These are phyloP conservation scores for Backusella tuberculispora DNA, from an alignment of 192 early-diverging fungal genomes.

Conservation along the genomic window DNA sequence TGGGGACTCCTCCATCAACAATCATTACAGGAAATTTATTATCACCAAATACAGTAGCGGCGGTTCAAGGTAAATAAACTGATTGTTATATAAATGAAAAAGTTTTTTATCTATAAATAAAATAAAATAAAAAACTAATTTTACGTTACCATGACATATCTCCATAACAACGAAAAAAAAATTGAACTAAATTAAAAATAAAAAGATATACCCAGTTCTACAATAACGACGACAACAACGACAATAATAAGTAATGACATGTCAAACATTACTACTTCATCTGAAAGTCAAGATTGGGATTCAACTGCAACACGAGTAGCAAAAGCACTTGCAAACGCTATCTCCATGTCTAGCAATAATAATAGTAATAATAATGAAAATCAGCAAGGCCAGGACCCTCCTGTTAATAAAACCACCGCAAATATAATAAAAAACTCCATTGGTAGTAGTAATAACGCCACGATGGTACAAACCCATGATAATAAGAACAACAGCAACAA, in stretches of 20 bases:
- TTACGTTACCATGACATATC: not conserved
- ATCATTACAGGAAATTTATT: not conserved
- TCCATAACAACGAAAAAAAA: not conserved
- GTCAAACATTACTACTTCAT: not conserved
- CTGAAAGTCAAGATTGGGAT: constrained; percentile 1
- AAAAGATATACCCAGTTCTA: not conserved
- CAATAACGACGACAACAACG: not conserved
- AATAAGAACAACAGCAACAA: not conserved
- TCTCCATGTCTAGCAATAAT: not conserved
- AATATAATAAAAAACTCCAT: not conserved
- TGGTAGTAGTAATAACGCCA: not conserved
- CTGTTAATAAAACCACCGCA: not conserved
- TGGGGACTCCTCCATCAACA: not conserved
- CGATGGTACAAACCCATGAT: not conserved
- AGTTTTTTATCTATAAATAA: not conserved
- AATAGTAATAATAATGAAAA: not conserved
- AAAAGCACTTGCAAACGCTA: constrained; percentile 12
- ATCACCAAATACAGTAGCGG: not conserved
- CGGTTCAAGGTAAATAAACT: constrained; percentile 4
- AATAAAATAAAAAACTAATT: constrained; percentile 14
- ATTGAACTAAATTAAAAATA: not conserved
- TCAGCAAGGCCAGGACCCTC: not conserved
- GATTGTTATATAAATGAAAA: too few relatives aligned
- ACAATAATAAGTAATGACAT: not conserved
- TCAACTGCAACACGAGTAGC: constrained; percentile 27